phyloP scores from a whole-genome alignment of 345 rosid species.

The Psidium friedrichsthalianum region DNA sequence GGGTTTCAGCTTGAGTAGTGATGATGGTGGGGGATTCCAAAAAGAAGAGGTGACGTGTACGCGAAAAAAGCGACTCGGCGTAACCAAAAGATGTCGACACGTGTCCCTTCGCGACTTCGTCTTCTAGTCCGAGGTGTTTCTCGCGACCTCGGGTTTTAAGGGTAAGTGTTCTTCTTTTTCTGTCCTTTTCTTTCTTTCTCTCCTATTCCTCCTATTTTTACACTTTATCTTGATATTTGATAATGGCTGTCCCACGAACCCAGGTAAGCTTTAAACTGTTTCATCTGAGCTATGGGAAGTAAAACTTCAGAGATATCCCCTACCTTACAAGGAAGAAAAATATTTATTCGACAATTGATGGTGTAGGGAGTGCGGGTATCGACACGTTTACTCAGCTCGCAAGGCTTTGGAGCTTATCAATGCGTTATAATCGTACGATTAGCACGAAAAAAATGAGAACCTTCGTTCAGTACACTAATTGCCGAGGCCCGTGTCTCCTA shows the following conservation, averaged over 20 bases:
- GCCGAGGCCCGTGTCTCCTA: background rate
- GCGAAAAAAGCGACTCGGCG: background rate
- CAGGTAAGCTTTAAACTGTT: too few species aligned
- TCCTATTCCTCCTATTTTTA: background rate
- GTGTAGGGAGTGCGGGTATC: too few species aligned
- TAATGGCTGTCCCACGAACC: background rate
- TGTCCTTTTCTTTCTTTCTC: background rate
- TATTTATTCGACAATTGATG: too few species aligned
- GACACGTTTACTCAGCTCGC: too few species aligned
- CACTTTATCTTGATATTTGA: background rate
- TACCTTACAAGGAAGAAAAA: too few species aligned
- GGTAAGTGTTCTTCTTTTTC: background rate
- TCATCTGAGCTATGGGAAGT: too few species aligned
- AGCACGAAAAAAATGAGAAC: background rate
- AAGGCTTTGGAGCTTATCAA: background rate
- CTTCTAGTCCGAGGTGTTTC: background rate
- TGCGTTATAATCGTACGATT: background rate
- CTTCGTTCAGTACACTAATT: too few species aligned
- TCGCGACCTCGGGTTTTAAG: background rate
- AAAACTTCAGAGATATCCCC: too few species aligned
- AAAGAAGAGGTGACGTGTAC: background rate
- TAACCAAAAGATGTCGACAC: background rate
- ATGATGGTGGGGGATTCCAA: background rate
- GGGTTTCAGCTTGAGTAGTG: background rate
- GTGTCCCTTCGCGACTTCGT: background rate